phyloP scores from a whole-genome alignment of 768 basidiomycete genomes.

The Panaeolus cyanescens region DNA sequence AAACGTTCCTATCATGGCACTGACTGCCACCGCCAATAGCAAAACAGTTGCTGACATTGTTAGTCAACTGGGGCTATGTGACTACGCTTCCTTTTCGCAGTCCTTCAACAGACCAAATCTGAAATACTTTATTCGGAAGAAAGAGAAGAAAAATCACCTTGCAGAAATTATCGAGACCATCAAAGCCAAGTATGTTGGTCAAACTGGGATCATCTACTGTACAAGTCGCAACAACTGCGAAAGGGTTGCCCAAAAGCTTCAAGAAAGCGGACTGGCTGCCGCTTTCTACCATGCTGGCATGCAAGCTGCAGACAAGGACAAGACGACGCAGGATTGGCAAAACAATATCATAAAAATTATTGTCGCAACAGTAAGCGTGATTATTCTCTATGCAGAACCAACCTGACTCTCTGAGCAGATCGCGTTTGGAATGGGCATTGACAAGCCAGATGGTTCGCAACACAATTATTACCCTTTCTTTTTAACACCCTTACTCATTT shows the following conservation, averaged over 20 bases:
- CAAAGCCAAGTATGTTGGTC: conserved; percentile 48
- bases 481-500: neutral
- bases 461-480: neutral
- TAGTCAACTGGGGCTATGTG: conserved; percentile 59
- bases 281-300: conserved; percentile 88
- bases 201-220: conserved; percentile 89
- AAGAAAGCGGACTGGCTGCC: conserved; percentile 61
- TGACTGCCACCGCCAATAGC: conserved; percentile 92
- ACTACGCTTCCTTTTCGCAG: conserved; percentile 64
- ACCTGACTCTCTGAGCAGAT: conserved; percentile 46
- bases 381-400: neutral
- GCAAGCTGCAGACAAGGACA: conserved; percentile 58
- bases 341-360: conserved; percentile 73
- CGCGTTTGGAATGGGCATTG: conserved; percentile 98
- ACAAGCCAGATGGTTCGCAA: conserved; percentile 72
- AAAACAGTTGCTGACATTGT: conserved; percentile 81
- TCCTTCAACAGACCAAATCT: conserved; percentile 97
- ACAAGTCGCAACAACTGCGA: conserved; percentile 75
- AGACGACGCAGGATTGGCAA: conserved; percentile 75
- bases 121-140: conserved; percentile 62
- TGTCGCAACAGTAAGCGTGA: conserved; percentile 77
- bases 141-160: conserved; percentile 36
- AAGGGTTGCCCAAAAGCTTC: conserved; percentile 69
- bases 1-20: conserved; percentile 87
- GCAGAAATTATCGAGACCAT: conserved; percentile 75